Conservation (phyloP, 2,329 filamentous ascomycete genomes). For the Lasiodiplodia theobromae region DNA sequence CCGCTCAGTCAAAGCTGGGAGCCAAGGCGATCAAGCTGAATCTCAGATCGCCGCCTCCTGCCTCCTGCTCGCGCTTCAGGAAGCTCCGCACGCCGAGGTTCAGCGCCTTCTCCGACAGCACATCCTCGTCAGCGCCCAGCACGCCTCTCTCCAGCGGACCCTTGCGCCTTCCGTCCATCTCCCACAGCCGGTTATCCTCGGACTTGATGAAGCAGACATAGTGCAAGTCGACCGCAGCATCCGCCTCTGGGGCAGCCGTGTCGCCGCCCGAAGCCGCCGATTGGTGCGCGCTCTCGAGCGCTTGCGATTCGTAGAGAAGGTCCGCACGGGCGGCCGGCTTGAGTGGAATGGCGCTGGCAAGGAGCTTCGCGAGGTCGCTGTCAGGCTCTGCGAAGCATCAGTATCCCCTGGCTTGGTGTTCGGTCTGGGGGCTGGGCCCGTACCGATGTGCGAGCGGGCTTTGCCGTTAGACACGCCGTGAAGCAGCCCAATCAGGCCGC, state of each 20-base stretch:
- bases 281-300: conserved; percentile 79
- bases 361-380: conserved; percentile 68
- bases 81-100: conserved; percentile 71
- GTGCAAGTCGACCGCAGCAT: conserved; percentile 88
- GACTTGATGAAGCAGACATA: conserved; percentile 94
- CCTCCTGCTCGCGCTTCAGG: conserved; percentile 63
- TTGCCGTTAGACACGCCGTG: conserved; percentile 62
- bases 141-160: conserved; percentile 72
- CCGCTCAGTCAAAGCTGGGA: conserved; percentile 60
- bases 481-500: conserved; percentile 64
- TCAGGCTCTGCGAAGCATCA: conserved; percentile 47
- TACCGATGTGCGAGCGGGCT: conserved; percentile 50
- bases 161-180: conserved; percentile 77
- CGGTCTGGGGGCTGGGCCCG: not conserved
- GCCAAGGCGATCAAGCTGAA: conserved; percentile 70
- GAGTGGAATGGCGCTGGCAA: conserved; percentile 74
- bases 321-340: conserved; percentile 70
- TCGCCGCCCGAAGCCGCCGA: conserved; percentile 79
- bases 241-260: conserved; percentile 77
- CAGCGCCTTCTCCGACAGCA: conserved; percentile 74
- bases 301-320: conserved; percentile 77
- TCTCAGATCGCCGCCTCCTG: conserved; percentile 64
- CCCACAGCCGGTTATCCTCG: conserved; percentile 73
- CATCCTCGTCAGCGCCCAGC: conserved; percentile 54
- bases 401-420: conserved; percentile 1